Percentiles rank a stretch among this genome's conserved stretches.
phyloP scores from a whole-genome alignment of 2,329 filamentous ascomycete genomes.

The Xylariomycetidae sp. region DNA sequence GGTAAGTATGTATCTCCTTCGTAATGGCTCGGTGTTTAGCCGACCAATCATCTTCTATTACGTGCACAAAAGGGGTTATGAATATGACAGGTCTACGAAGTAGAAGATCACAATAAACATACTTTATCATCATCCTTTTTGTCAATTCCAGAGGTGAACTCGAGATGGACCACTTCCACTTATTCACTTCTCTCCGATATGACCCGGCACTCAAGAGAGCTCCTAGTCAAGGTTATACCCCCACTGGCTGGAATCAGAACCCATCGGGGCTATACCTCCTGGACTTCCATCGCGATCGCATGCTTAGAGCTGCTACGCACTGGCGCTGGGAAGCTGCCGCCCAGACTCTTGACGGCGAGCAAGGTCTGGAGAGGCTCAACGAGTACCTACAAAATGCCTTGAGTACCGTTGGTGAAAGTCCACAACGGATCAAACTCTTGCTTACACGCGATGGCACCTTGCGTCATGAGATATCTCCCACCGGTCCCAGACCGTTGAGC shows the following conservation, averaged over 20 bases:
- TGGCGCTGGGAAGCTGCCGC: conserved; percentile 51
- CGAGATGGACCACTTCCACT: conserved; percentile 42
- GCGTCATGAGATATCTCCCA: conserved; percentile 32
- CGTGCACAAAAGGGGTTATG: no score
- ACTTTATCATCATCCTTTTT: no score
- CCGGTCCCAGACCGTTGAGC: conserved; percentile 11
- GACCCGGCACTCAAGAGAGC: conserved; percentile 53
- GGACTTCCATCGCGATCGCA: conserved; percentile 70
- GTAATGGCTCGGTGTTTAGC: no score
- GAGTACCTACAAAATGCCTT: conserved; percentile 29
- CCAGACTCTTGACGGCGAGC: conserved; percentile 37
- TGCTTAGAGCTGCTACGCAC: conserved; percentile 58
- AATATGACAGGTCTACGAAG: no score
- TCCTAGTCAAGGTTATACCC: conserved; percentile 30
- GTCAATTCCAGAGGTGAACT: no score
- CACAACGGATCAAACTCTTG: conserved; percentile 51
- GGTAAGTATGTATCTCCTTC: no score
- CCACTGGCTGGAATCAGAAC: conserved; percentile 50
- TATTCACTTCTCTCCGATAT: conserved; percentile 71
- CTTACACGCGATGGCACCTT: conserved; percentile 47
- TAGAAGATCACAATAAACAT: no score
- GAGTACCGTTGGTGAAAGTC: conserved; percentile 22
- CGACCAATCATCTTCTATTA: no score
- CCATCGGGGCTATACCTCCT: conserved; percentile 73
- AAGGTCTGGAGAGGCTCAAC: conserved; percentile 40